Evolutionary conservation across 257 asterid genomes (phyloP).

Genomic region (Dorcoceras hygrometricum): DNA sequence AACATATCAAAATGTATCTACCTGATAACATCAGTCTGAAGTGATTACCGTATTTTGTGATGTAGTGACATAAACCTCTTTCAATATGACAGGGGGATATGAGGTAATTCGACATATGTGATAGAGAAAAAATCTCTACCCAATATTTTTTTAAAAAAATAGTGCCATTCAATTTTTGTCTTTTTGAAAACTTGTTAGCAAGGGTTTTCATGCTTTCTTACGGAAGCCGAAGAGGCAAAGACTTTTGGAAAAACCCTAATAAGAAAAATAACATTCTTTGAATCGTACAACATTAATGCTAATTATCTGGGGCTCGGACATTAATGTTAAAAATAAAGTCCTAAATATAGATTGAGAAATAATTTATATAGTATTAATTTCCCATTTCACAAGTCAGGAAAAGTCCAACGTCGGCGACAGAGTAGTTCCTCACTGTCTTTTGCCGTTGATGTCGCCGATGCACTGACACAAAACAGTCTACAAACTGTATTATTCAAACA

Average conservation of each 20-base stretch:
- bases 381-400: conserved; percentile 29
- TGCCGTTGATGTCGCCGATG: conserved; percentile 29
- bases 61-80: too few species aligned
- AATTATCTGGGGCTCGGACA: background rate
- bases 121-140: too few species aligned
- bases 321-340: conserved; percentile 25
- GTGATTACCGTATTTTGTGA: too few species aligned
- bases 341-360: conserved; percentile 37
- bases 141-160: too few species aligned
- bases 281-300: background rate
- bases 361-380: background rate
- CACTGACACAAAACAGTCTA: background rate
- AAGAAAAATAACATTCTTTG: background rate
- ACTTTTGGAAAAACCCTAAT: background rate
- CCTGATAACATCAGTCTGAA: too few species aligned
- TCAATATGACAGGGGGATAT: too few species aligned
- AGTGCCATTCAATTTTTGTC: too few species aligned
- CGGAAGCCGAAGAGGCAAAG: background rate
- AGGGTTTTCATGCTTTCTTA: background rate
- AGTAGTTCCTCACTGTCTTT: conserved; percentile 6
- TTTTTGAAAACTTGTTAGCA: background rate
- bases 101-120: too few species aligned
- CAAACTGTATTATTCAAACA: background rate
- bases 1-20: too few species aligned
- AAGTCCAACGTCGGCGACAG: conserved; percentile 35